Conservation (phyloP, 345 rosid genomes). For the Acer saccharum region DNA sequence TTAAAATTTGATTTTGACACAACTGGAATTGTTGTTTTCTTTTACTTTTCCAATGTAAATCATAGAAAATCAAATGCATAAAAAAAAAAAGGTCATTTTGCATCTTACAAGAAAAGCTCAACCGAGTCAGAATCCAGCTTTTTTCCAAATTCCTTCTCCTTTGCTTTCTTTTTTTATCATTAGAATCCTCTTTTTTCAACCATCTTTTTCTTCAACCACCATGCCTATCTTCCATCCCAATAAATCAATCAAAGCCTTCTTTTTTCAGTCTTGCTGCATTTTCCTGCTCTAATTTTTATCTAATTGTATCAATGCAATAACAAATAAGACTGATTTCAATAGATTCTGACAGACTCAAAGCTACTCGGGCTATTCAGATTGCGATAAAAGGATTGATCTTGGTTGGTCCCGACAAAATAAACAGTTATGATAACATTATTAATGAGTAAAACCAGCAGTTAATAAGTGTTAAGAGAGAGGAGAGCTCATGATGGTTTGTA, state of each 20-base stretch:
- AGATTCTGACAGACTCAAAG: too few relatives aligned
- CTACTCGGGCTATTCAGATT: too few relatives aligned
- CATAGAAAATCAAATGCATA: background rate
- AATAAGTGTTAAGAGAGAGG: too few relatives aligned
- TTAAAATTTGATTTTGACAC: background rate
- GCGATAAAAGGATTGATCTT: too few relatives aligned
- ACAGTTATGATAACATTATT: too few relatives aligned
- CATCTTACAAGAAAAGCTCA: slow-evolving; percentile 9
- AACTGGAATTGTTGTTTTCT: background rate
- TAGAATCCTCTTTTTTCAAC: background rate
- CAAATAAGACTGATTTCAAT: too few relatives aligned
- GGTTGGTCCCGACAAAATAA: too few relatives aligned
- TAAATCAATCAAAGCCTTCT: background rate
- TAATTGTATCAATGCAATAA: too few relatives aligned
- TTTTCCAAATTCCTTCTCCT: background rate
- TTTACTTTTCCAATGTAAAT: background rate
- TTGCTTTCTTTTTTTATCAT: background rate
- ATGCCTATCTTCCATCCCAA: slow-evolving; percentile 8
- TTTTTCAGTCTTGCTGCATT: too few relatives aligned
- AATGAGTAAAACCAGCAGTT: too few relatives aligned
- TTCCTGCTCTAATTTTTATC: too few relatives aligned
- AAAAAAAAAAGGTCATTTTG: background rate
- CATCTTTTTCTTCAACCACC: background rate
- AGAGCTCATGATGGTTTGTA: background rate
- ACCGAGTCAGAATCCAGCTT: slow-evolving; percentile 13